Conservation (phyloP, 768 basidiomycete species). For the Crucibulum laeve region DNA sequence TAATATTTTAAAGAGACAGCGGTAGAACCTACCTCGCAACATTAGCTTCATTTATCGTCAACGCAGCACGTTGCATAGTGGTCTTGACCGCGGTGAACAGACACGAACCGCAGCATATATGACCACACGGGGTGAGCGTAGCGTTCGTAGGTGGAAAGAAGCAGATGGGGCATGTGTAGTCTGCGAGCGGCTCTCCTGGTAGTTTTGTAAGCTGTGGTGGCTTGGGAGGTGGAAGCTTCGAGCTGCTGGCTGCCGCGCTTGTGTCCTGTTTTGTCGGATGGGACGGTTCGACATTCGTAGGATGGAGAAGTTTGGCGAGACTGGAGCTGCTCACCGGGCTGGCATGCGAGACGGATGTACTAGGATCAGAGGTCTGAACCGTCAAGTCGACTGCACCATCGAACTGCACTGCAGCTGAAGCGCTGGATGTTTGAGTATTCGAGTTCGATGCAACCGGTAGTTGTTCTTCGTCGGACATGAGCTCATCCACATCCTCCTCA, state of each 20-base stretch:
- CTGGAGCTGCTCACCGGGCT: background rate
- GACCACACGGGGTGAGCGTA: conserved; percentile 76
- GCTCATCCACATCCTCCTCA: background rate
- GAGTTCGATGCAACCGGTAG: background rate
- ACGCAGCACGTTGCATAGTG: conserved; percentile 43
- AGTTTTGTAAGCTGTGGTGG: background rate
- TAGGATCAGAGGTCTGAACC: background rate
- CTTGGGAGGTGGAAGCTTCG: background rate
- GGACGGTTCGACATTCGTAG: background rate
- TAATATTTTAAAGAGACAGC: conserved; percentile 2
- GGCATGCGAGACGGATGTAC: background rate
- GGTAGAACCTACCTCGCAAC: conserved; percentile 32
- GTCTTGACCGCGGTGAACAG: conserved; percentile 70
- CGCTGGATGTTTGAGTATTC: background rate
- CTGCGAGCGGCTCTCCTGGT: conserved; percentile 35
- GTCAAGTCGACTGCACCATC: background rate
- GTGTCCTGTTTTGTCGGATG: background rate
- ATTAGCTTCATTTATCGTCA: conserved; percentile 19
- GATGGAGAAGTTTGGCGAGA: background rate
- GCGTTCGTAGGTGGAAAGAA: conserved; percentile 73
- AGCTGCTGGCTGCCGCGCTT: background rate
- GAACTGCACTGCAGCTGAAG: background rate
- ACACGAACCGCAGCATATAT: conserved; percentile 74
- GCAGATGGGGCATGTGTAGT: conserved; percentile 79
- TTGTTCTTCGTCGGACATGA: background rate